Percentiles rank a stretch among this genome's conserved stretches.
phyloP scores from a whole-genome alignment of 2,329 filamentous ascomycete genomes.

The Neonectria coccinea region DNA sequence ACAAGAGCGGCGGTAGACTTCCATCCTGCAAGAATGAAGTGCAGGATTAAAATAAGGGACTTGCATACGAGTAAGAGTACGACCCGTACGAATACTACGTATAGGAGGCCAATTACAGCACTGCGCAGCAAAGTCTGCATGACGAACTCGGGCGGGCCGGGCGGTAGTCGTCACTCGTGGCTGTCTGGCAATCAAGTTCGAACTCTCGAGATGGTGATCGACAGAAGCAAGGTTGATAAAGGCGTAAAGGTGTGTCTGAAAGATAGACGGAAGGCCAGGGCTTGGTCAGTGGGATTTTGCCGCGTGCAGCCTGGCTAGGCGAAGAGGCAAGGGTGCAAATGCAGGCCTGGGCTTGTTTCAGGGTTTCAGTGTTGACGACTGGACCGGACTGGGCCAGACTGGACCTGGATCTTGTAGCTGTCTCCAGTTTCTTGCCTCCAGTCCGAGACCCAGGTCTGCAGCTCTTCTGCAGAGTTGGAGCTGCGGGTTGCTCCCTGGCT shows the following conservation, averaged over 20 bases:
- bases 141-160: slow-evolving; percentile 14
- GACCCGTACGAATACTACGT: slow-evolving; percentile 3
- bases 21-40: slow-evolving; percentile 2
- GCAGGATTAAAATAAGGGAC: neutral
- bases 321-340: neutral
- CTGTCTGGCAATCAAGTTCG: neutral
- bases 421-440: neutral
- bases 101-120: neutral
- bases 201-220: slow-evolving; percentile 3
- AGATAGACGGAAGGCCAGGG: neutral
- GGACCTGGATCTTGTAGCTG: neutral
- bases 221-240: neutral
- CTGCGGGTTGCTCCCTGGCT: slow-evolving; percentile 11
- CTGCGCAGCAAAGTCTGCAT: neutral
- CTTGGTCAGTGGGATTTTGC: neutral
- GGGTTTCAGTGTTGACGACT: neutral
- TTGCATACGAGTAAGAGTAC: slow-evolving; percentile 30
- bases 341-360: neutral
- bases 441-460: neutral
- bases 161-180: slow-evolving; percentile 3
- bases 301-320: neutral
- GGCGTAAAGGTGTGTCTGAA: slow-evolving; percentile 7
- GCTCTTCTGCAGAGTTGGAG: slow-evolving; percentile 1
- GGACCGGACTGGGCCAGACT: neutral
- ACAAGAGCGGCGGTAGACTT: neutral